Evolutionary conservation across 2,329 filamentous ascomycete genomes (phyloP).

Genomic region (Huntiella moniliformis): DNA sequence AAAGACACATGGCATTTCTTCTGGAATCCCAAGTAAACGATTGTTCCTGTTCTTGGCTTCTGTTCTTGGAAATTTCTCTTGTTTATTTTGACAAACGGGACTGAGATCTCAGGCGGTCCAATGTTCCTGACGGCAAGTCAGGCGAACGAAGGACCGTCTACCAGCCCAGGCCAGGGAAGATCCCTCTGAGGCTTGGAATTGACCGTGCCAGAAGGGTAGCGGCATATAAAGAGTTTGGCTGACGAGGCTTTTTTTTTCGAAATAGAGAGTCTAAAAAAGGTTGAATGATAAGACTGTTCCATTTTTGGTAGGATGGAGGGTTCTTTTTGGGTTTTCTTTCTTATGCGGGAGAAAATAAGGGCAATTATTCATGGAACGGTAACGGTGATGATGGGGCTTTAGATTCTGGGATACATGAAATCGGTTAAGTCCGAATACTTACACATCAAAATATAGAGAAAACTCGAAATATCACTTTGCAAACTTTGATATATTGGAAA

Average conservation of each 20-base stretch:
- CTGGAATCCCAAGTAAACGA: too few relatives aligned
- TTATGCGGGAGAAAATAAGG: too few relatives aligned
- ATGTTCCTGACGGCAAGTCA: neutral
- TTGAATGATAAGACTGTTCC: constrained; percentile 2
- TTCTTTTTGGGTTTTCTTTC: neutral
- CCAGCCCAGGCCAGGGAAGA: neutral
- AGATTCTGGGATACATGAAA: neutral
- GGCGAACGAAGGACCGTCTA: neutral
- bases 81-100: constrained; percentile 2
- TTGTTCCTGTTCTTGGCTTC: neutral
- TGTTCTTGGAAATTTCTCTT: neutral
- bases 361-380: too few relatives aligned
- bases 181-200: neutral
- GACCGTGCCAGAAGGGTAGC: neutral
- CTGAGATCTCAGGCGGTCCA: constrained; percentile 10
- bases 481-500: neutral
- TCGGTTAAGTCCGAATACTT: neutral
- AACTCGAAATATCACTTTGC: neutral
- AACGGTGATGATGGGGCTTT: too few relatives aligned
- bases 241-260: neutral
- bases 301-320: neutral
- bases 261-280: neutral
- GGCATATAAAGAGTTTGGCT: too few relatives aligned
- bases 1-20: too few relatives aligned
- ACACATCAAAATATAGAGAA: neutral